A percentile compares a stretch with the other conserved stretches of the same genome.
Conservation (phyloP, 148 eudicot species). For the Camellia granthamiana region DNA sequence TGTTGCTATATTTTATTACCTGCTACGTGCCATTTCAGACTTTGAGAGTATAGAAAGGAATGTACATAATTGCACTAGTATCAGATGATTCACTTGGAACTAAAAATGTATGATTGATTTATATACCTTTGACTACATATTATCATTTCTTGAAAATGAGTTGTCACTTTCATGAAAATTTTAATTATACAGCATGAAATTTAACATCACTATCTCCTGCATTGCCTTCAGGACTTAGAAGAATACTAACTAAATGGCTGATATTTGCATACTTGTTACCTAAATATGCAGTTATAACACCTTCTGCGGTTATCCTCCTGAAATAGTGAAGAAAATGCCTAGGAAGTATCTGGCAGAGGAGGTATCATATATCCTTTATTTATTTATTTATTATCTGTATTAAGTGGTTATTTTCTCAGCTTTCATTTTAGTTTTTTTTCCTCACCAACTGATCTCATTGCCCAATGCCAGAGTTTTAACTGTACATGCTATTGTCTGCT, state of each 20-base stretch:
- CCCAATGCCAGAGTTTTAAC: neutral
- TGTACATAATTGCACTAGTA: neutral
- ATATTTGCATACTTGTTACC: neutral
- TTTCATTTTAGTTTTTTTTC: neutral
- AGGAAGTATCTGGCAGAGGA: conserved; percentile 90
- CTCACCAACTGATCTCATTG: neutral
- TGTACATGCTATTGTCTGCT: neutral
- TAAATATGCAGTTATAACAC: conserved; percentile 64
- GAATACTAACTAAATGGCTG: neutral
- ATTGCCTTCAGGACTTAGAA: neutral
- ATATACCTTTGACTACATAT: neutral
- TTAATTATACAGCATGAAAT: too few species aligned
- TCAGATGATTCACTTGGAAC: neutral
- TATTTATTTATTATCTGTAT: conserved; percentile 7
- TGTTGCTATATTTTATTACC: neutral
- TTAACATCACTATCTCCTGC: neutral
- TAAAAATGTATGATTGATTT: neutral
- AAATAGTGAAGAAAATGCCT: conserved; percentile 91
- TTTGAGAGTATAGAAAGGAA: too few species aligned
- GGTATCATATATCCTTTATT: conserved; percentile 37
- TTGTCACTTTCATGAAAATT: neutral
- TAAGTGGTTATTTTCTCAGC: neutral
- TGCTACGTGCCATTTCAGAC: neutral
- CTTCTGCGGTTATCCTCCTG: conserved; percentile 86
- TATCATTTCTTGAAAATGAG: neutral